Base-by-base conservation (phyloP, 2,329 filamentous ascomycete species). In the Chrysoporthe puriensis region DNA sequence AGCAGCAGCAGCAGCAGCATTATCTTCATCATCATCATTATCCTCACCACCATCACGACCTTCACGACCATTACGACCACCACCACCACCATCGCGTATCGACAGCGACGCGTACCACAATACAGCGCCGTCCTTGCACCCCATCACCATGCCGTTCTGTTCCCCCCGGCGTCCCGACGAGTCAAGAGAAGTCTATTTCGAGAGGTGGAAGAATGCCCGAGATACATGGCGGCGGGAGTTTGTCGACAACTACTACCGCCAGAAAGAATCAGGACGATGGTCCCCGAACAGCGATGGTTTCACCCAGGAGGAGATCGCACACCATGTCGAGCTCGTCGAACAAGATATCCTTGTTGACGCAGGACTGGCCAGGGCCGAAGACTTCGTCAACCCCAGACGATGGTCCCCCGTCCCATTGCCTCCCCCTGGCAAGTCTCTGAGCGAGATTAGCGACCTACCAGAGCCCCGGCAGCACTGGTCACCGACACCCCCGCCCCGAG, bases 381-480 rank as follows among this genome's bases (percentile, higher is more conserved):
- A 63, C 50, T 48, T 63, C 54, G 18, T 21, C 3, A 44, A 32
- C 11, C 50, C n/a, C 36, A 34, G 54, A 46, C 2, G 3, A 5
- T 4, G 2, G 62, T 40, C 36, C 18, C 50, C 13, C 4, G 11
- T 56, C 36, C 13, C 4, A 4, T 56, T 21, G 36, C 46, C 16
- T 57, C 54, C n/a, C 43, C 48, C 62, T 13, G 50, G 62, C n/a
- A 63, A 43, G 43, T 63, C 62, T 50, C 62, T 63, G 3, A 63
- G 62, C 62, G 50, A 63, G 32, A 43, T 54, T 50, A 50, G 32
- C 48, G 50, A 44, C 48, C 26, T 36, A 42, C 59, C 59, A 2
- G 21, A 9, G 59, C 59, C 59, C 59, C 26, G 26, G 26, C 26
- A 34, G 44, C 36, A 26, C 46, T 46, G 13, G 13, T 13, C 43